phyloP scores from a whole-genome alignment of 2,329 filamentous ascomycete species.

The Botrytis cinerea region DNA sequence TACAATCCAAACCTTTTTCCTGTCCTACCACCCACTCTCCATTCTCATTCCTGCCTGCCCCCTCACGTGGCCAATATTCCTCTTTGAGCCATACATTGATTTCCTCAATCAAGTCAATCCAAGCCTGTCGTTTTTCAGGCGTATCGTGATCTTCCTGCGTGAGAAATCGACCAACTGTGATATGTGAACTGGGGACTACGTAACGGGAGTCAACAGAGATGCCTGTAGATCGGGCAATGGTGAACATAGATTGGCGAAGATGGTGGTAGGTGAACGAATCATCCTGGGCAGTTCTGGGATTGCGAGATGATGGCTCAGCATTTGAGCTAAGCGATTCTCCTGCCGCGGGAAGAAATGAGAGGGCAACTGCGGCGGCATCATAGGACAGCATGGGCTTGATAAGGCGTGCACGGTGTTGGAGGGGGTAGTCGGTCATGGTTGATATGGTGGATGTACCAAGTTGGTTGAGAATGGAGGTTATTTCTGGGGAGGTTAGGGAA shows the following conservation, averaged over 20 bases:
- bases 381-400: constrained; percentile 82
- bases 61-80: constrained; percentile 66
- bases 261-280: constrained; percentile 88
- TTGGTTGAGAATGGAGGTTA: constrained; percentile 59
- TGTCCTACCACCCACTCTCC: constrained; percentile 88
- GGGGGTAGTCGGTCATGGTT: constrained; percentile 65
- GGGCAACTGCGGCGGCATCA: constrained; percentile 79
- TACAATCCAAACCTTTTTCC: constrained; percentile 75
- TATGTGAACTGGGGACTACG: constrained; percentile 84
- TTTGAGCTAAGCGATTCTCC: constrained; percentile 52
- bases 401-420: constrained; percentile 68
- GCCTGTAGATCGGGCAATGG: constrained; percentile 59
- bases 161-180: constrained; percentile 84
- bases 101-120: constrained; percentile 70
- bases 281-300: constrained; percentile 46
- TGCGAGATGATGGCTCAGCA: constrained; percentile 24
- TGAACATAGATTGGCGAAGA: constrained; percentile 76
- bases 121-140: constrained; percentile 52
- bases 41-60: constrained; percentile 44
- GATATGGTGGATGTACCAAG: constrained; percentile 57
- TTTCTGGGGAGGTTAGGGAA: constrained; percentile 69
- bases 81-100: constrained; percentile 74
- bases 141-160: constrained; percentile 63
- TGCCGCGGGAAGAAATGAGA: constrained; percentile 82
- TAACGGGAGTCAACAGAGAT: constrained; percentile 77